Evolutionary conservation across 2,329 filamentous ascomycete species (phyloP), one percentile per base, ranked within the genome.

Genomic region (Cyclaneusma minus): DNA sequence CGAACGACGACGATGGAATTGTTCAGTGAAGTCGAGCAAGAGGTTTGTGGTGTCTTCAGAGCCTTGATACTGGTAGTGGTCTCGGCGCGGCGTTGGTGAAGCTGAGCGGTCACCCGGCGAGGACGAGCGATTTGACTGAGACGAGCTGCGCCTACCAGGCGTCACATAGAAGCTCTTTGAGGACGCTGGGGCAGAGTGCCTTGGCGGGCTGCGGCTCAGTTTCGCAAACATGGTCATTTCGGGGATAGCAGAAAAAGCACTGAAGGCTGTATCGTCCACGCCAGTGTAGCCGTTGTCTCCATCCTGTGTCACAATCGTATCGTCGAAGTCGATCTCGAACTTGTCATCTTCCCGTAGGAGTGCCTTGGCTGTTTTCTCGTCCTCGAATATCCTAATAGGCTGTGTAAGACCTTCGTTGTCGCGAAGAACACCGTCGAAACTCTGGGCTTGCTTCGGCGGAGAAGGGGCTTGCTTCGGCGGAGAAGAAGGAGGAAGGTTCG

Each of bases 1-100:
- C 1, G 71, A 67, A 35, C 24, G 45, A 39, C 25, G 48, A 43
- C 9, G 49, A 36, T 30, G 54, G 32, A 75, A 62, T 40, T 84
- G 80, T 32, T 89, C 81, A 0, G 83, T 91, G 41, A 94, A 91
- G 46, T 95, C 89, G 38, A 82, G 62, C 22, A 93, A 63, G 17
- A 93, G 62, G 42, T 80, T 91, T 10, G 79, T 78, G 3, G 77
- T 81, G 42, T 78, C 66, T 24, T 51, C 53, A 31, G 43, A 50
- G 29, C 47, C 42, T 28, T 29, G 35, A 29, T 31, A 28, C 7
- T 10, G 40, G 37, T 4, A 55, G 50, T 21, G 47, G 36, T 28
- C 45, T 43, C 31, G 42, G 38, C 56, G 54, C n/a, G 51, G 51
- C 7, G 54, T 52, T 11, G 51, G 43, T 10, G 53, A 43, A 11